Evolutionary conservation across 2,329 filamentous ascomycete species (phyloP).

Genomic region (Amesomyces nigricolor): DNA sequence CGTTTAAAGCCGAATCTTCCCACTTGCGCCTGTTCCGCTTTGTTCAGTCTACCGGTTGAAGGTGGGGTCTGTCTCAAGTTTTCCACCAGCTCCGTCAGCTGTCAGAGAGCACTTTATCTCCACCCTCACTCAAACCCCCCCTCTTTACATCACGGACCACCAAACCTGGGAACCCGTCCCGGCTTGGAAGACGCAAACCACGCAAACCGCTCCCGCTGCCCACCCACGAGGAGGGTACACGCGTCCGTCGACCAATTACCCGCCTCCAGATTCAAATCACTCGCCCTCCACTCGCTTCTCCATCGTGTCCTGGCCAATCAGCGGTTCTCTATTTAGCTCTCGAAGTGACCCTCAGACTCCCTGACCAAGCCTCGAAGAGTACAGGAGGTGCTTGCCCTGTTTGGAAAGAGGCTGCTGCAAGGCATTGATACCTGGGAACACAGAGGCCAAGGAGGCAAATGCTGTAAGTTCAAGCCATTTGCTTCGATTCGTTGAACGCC

Average conservation of each 20-base stretch:
- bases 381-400: not conserved
- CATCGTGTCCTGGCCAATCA: constrained; percentile 17
- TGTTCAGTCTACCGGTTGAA: not conserved
- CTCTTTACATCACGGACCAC: not conserved
- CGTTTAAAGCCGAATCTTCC: constrained; percentile 7
- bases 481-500: too few species aligned
- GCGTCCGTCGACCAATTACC: constrained; percentile 17
- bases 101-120: too few species aligned
- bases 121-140: not conserved
- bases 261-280: constrained; percentile 20
- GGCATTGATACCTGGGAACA: not conserved
- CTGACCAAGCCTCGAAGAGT: not conserved
- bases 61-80: constrained; percentile 1
- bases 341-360: not conserved
- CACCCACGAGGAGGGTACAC: not conserved
- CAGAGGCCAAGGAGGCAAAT: not conserved
- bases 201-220: not conserved
- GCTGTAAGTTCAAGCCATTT: not conserved
- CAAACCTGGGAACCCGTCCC: not conserved
- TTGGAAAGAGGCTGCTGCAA: not conserved
- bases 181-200: not conserved
- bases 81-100: too few species aligned
- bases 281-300: constrained; percentile 13
- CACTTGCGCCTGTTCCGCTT: not conserved
- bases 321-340: constrained; percentile 9